phyloP scores from a whole-genome alignment of 2,329 filamentous ascomycete species.

The Xylaria sp. region DNA sequence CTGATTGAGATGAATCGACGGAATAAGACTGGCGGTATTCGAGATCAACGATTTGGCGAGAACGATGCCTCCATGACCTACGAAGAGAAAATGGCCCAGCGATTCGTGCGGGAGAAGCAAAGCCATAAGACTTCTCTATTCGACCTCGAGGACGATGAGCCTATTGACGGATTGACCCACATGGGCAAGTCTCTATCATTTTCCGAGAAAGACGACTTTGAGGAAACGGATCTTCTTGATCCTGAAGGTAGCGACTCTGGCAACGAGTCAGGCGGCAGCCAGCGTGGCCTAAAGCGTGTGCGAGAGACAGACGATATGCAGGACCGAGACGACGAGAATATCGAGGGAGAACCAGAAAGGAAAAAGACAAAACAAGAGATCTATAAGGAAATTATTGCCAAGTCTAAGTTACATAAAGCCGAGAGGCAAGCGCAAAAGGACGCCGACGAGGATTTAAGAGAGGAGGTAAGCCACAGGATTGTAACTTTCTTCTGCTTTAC shows the following conservation, averaged over 20 bases:
- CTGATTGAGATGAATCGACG: constrained; percentile 87
- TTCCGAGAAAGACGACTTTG: constrained; percentile 72
- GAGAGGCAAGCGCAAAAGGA: constrained; percentile 92
- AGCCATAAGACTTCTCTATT: constrained; percentile 80
- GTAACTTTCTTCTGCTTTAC: neutral
- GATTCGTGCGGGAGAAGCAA: constrained; percentile 89
- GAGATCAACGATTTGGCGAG: constrained; percentile 95
- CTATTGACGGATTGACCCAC: constrained; percentile 73
- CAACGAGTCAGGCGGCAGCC: constrained; percentile 59
- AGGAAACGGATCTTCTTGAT: constrained; percentile 69
- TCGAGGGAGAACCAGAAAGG: constrained; percentile 76
- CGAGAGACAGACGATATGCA: constrained; percentile 54
- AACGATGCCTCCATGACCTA: constrained; percentile 92
- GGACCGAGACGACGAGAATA: constrained; percentile 60
- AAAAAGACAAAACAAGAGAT: constrained; percentile 97
- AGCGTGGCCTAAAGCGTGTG: constrained; percentile 61
- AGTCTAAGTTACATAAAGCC: constrained; percentile 94
- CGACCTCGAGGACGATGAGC: constrained; percentile 85
- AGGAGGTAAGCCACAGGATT: constrained; percentile 22
- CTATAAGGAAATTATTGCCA: constrained; percentile 97
- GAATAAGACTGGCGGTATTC: constrained; percentile 89
- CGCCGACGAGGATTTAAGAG: constrained; percentile 79
- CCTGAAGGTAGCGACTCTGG: constrained; percentile 65
- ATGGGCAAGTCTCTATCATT: constrained; percentile 70
- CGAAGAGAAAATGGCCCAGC: constrained; percentile 88